Evolutionary conservation across 2,329 filamentous ascomycete genomes (phyloP).

Genomic region (Aquanectria penicillioides): DNA sequence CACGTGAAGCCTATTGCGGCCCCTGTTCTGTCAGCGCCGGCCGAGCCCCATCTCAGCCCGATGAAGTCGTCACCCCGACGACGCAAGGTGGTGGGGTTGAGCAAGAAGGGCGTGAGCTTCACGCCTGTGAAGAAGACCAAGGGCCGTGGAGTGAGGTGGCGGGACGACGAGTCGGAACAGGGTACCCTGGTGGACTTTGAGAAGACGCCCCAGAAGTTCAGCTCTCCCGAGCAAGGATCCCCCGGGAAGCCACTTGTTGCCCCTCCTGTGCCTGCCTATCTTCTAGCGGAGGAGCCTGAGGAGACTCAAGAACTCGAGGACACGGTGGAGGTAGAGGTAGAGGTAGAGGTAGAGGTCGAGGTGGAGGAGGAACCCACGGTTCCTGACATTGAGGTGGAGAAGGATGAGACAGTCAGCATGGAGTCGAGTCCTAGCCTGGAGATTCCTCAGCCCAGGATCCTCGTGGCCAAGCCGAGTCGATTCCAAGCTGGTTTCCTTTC

Average conservation of each 20-base stretch:
- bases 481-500: conserved; percentile 92
- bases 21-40: conserved; percentile 52
- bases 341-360: conserved; percentile 18
- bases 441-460: conserved; percentile 53
- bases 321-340: background rate
- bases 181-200: conserved; percentile 90
- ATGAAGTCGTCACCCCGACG: conserved; percentile 83
- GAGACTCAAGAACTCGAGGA: background rate
- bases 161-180: conserved; percentile 86
- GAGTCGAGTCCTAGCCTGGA: conserved; percentile 68
- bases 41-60: conserved; percentile 57
- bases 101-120: conserved; percentile 79
- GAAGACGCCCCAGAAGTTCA: conserved; percentile 81
- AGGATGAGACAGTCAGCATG: conserved; percentile 49
- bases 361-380: background rate
- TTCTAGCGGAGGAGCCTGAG: conserved; percentile 27
- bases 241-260: conserved; percentile 46
- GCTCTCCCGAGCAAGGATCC: conserved; percentile 57
- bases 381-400: no score
- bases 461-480: conserved; percentile 69
- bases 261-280: conserved; percentile 35
- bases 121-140: conserved; percentile 82
- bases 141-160: conserved; percentile 88
- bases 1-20: conserved; percentile 56
- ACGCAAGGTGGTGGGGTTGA: conserved; percentile 70